These are phyloP conservation scores for Ceratonia siliqua DNA, from an alignment of 306 rosid species.

Conservation along the genomic window DNA sequence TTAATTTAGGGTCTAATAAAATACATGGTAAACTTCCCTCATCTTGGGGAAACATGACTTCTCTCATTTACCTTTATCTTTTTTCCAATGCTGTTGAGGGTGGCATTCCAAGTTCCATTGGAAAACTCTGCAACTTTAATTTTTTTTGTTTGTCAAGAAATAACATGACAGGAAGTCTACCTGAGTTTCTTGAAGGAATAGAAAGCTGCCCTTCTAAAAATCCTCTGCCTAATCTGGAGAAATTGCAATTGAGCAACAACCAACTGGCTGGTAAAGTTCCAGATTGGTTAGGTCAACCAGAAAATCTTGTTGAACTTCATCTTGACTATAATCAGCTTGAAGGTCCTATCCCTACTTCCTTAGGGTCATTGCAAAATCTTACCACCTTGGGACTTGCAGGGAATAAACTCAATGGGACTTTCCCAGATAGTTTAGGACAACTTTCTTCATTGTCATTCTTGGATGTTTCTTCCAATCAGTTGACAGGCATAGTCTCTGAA, in stretches of 20 bases:
- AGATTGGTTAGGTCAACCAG: slow-evolving; percentile 42
- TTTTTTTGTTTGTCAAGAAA: slow-evolving; percentile 11
- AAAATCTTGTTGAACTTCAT: slow-evolving; percentile 31
- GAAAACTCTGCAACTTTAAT: slow-evolving; percentile 32
- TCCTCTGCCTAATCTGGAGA: slow-evolving; percentile 30
- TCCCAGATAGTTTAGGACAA: slow-evolving; percentile 49
- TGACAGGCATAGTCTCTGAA: slow-evolving; percentile 43
- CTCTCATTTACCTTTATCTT: slow-evolving; percentile 38
- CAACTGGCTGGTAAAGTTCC: slow-evolving; percentile 41
- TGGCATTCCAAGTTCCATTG: slow-evolving; percentile 46
- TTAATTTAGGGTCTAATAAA: slow-evolving; percentile 17
- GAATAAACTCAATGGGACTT: slow-evolving; percentile 46
- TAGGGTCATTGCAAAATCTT: slow-evolving; percentile 38
- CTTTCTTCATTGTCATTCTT: slow-evolving; percentile 32
- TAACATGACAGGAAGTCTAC: slow-evolving; percentile 40
- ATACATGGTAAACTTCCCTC: slow-evolving; percentile 45
- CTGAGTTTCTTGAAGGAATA: slow-evolving; percentile 40
- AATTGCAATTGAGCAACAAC: slow-evolving; percentile 19
- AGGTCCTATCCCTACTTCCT: slow-evolving; percentile 41
- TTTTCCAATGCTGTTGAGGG: slow-evolving; percentile 18
- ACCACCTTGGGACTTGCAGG: background rate
- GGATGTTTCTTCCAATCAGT: slow-evolving; percentile 49
- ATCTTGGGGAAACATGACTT: slow-evolving; percentile 48
- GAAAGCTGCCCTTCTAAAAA: slow-evolving; percentile 5
- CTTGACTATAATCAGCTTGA: slow-evolving; percentile 32